Conservation (phyloP, 257 asterid genomes). For the Misopates orontium region DNA sequence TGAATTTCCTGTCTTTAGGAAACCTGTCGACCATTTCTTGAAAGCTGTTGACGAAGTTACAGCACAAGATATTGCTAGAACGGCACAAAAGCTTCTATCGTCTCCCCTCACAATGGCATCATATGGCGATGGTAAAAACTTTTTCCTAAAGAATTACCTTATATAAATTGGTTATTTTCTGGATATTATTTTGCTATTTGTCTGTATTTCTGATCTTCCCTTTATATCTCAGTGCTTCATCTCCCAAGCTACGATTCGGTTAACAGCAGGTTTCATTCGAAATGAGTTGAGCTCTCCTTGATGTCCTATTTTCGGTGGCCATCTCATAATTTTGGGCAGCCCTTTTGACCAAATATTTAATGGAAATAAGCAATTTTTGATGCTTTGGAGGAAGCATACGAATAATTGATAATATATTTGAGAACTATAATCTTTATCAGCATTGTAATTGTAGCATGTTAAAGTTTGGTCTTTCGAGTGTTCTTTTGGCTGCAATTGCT, state of each 20-base stretch:
- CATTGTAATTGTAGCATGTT: conserved; percentile 17
- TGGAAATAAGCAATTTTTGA: conserved; percentile 37
- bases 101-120: conserved; percentile 96
- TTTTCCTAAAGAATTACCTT: neutral
- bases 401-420: neutral
- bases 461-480: conserved; percentile 10
- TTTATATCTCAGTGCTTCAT: conserved; percentile 54
- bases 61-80: conserved; percentile 50
- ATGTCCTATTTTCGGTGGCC: conserved; percentile 22
- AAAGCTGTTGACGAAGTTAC: conserved; percentile 59
- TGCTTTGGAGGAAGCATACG: conserved; percentile 24
- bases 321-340: conserved; percentile 23
- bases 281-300: conserved; percentile 26
- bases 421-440: conserved; percentile 10
- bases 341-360: conserved; percentile 24
- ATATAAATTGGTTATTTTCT: neutral
- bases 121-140: conserved; percentile 83
- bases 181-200: neutral
- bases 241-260: conserved; percentile 77
- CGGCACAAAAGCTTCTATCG: conserved; percentile 51
- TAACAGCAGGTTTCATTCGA: conserved; percentile 45
- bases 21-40: conserved; percentile 86
- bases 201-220: conserved; percentile 8
- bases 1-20: conserved; percentile 45
- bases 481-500: neutral